Base-by-base conservation (phyloP, 2,329 filamentous ascomycete genomes). In the Akanthomyces muscarius region DNA sequence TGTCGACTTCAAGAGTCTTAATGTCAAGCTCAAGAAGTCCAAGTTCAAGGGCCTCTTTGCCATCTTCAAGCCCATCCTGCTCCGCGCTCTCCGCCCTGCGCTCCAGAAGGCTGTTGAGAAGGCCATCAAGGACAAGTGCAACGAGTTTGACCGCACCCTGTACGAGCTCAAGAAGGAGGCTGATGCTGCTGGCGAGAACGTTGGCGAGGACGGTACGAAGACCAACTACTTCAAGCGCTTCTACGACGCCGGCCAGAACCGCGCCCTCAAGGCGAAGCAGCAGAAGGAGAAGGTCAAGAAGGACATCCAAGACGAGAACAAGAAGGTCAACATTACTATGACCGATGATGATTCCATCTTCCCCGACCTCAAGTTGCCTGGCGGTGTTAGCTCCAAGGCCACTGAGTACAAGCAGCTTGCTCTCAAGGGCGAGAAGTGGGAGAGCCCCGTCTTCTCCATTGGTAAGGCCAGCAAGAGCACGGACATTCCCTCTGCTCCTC, bases 341-440 rank as follows among this genome's bases (percentile, higher is more conserved):
- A 76, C 66, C 47, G 86, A 92, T 77, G 86, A 97, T 68, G 91
- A 97, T 72, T 93, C 90, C 67, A 91, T 86, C 67, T 97, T 99
- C 88, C 89, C 91, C 71, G 81, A 94, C 73, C 88, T 99, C 72
- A 83, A 88, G 63, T 83, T 99, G 6, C 92, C 93, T 30, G 76
- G 76, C 28, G 93, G 92, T 62, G 94, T 97, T 74, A 95, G 90
- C 69, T 88, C 86, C 79, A 97, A 97, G 85, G 93, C 94, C 11
- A 96, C 91, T 28, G 92, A 97, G 76, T 98, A 96, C 83, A 91
- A 87, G 79, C 87, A 97, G 25, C 83, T 97, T 63, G 91, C 94
- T 10, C 82, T 81, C 68, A 92, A 95, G 85, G 95, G 95, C 59
- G 90, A 97, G 62, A 89, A 87, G 75, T 99, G 95, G 95, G 89